Evolutionary conservation across 2,329 filamentous ascomycete genomes (phyloP), one percentile per base, ranked within the genome.

Genomic region (Verticillium longisporum): DNA sequence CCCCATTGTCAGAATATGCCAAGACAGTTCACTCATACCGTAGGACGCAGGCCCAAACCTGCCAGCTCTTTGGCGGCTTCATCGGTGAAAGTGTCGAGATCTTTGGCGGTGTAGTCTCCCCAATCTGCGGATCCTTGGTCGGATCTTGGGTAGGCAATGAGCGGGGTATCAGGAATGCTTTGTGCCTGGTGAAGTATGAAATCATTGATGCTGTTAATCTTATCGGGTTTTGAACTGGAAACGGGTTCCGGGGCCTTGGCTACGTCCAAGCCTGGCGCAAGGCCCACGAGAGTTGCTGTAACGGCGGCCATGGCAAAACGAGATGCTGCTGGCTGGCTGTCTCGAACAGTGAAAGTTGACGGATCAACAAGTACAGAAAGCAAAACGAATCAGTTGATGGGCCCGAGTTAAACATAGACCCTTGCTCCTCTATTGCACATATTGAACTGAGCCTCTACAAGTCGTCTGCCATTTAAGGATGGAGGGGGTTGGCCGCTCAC

Each of bases 41-140:
- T 59, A 9, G 63, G 63, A 3, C 62, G 57, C 5, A 65, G 61
- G 2, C 63, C 62, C 1, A 55, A 58, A 18, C 60, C 38, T 2
- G 59, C 59, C 41, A 64, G 63, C 13, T 61, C 58, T 31, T 62
- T 62, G 18, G 63, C 67, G 2, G 62, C 66, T 33, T 68, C 66
- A 21, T 68, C 66, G 13, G 68, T 67, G 56, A 67, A 69, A 1
- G 37, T 53, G 57, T 69, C 68, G 1, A 70, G 63, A 14, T 69
- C 61, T 32, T 62, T 66, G 13, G 67, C 63, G 2, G 68, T 68
- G 58, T 67, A 68, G 36, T 68, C 63, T 33, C 61, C 65, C 61
- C 65, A 68, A 34, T 69, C 66, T 0, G 62, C 60, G 18, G 61
- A 62, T 9, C 66, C 67, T 10, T 61, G 60, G 4, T 66, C 61